Evolutionary conservation across 306 rosid species (phyloP), one percentile per base, ranked within the genome.

Genomic region (Lathyrus oleraceus): DNA sequence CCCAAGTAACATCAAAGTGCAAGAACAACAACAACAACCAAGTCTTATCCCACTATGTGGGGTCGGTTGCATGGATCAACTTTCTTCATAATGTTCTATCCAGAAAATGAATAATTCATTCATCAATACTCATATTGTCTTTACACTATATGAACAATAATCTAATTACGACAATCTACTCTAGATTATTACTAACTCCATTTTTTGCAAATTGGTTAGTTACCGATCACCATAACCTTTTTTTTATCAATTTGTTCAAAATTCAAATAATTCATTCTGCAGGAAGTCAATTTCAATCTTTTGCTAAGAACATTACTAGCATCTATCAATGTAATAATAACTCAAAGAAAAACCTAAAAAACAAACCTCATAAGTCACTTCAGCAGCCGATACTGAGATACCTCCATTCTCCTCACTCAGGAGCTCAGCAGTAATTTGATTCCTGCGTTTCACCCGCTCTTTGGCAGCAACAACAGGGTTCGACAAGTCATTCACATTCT

Each of bases 401-500:
- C 81, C 89, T 47, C 81, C 80, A 61, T 67, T 73, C 1, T 79
- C 85, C 57, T 88, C 89, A 47, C 70, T 72, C 10, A 84, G 52
- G 42, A 84, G 87, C 65, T 85, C 91, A 13, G 86, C 61, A 47
- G 91, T 80, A 47, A 86, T 38, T 63, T 82, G 86, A 45, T 5
- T 85, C 65, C 95, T 85, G 38, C 60, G 92, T 28, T 78, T 80
- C 9, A 79, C 78, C 12, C 98, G 83, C 65, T 83, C 95, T 77
- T 89, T 86, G 48, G 98, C 96, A 61, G 90, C 96, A 61, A 10
- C 2, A 2, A 64, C 64, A 1, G 96, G 86, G 66, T 87, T 81
- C 52, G 40, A 2, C 82, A 79, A 16, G 6, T 79, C 86, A 39
- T 1, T 39, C 23, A 61, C 8, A 4, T 76, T 81, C 78, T 76